These are phyloP conservation scores for Rugonectria rugulosa DNA, from an alignment of 2,329 filamentous ascomycete species.

Conservation along the genomic window DNA sequence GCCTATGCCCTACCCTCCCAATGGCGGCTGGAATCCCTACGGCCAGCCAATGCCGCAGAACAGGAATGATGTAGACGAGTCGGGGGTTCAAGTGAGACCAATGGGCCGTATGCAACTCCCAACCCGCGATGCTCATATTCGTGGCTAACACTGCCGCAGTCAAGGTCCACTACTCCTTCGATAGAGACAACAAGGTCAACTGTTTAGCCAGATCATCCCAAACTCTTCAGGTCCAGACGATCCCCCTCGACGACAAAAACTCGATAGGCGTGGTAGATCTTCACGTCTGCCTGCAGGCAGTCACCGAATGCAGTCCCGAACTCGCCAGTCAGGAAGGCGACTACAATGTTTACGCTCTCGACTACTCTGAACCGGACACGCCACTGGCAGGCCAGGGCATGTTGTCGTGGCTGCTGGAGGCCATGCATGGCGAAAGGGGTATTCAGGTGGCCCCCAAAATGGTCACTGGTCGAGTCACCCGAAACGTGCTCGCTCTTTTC, in stretches of 20 bases:
- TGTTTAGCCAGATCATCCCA: slow-evolving; percentile 88
- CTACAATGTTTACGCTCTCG: slow-evolving; percentile 96
- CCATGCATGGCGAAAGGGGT: slow-evolving; percentile 48
- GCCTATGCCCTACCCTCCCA: slow-evolving; percentile 44
- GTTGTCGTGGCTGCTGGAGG: slow-evolving; percentile 80
- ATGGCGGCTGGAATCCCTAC: slow-evolving; percentile 43
- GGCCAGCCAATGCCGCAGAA: slow-evolving; percentile 40
- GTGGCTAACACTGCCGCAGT: slow-evolving; percentile 61
- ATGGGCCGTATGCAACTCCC: slow-evolving; percentile 68
- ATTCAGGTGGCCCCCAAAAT: slow-evolving; percentile 70
- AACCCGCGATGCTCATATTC: slow-evolving; percentile 6
- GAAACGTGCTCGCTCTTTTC: slow-evolving; percentile 85
- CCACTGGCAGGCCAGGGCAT: slow-evolving; percentile 95
- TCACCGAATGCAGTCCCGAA: slow-evolving; percentile 83
- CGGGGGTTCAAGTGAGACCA: slow-evolving; percentile 64
- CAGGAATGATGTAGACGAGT: slow-evolving; percentile 47
- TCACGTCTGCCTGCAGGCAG: slow-evolving; percentile 84
- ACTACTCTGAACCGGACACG: slow-evolving; percentile 93
- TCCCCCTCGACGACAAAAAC: slow-evolving; percentile 79
- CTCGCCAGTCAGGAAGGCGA: slow-evolving; percentile 74
- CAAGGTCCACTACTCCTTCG: slow-evolving; percentile 97
- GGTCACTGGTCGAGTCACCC: slow-evolving; percentile 89
- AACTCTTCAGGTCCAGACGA: slow-evolving; percentile 79
- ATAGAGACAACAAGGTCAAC: slow-evolving; percentile 85
- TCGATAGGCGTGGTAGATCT: slow-evolving; percentile 90